Evolutionary conservation across 2,329 filamentous ascomycete species (phyloP).

Genomic region (Neonectria sp.): DNA sequence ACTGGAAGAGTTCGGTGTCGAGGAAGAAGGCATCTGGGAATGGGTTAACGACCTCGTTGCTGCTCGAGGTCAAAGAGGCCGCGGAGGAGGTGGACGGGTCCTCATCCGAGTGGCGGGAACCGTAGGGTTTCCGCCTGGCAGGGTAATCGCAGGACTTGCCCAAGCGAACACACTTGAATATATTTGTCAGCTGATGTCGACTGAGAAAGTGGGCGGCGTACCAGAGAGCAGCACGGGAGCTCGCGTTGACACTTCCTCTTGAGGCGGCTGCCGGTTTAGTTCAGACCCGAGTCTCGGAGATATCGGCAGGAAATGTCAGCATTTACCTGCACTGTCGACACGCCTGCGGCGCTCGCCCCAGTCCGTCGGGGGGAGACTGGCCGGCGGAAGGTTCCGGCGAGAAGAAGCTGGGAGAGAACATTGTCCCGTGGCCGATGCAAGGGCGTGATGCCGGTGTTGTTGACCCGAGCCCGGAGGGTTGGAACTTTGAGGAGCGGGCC

Average conservation of each 20-base stretch:
- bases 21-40: constrained; percentile 15
- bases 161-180: constrained; percentile 2
- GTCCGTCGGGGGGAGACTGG: background rate
- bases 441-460: background rate
- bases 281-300: background rate
- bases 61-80: background rate
- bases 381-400: background rate
- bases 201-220: background rate
- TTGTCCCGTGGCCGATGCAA: background rate
- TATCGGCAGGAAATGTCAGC: background rate
- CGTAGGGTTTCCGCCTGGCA: constrained; percentile 7
- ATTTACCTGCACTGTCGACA: constrained; percentile 16
- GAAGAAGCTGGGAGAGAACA: background rate
- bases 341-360: background rate
- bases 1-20: constrained; percentile 3
- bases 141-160: constrained; percentile 16
- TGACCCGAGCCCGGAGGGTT: background rate
- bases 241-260: constrained; percentile 19
- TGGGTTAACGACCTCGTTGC: background rate
- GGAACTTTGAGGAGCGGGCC: background rate
- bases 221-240: constrained; percentile 10
- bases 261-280: background rate
- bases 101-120: background rate
- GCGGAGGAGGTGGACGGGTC: background rate
- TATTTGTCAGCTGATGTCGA: background rate